A percentile compares a stretch with the other conserved stretches of the same genome.
Evolutionary conservation across 1,284 basidiomycete species (phyloP).

Genomic region (Trichosporon coremiiforme): DNA sequence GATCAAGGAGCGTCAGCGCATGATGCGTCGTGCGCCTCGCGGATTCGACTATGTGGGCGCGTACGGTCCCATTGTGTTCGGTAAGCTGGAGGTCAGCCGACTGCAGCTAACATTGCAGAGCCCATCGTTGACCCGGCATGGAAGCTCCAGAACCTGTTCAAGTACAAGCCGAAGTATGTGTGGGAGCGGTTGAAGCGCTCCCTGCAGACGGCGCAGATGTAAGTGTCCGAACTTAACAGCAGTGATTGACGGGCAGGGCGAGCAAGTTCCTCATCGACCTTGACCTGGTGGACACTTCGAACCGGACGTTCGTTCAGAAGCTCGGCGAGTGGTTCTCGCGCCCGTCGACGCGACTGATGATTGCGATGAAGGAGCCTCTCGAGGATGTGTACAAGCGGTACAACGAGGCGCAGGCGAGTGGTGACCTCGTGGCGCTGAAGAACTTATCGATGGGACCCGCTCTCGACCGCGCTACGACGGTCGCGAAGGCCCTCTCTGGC

Average conservation of each 20-base stretch:
- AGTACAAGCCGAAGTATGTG: not conserved
- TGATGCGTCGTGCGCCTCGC: constrained; percentile 21
- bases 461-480: constrained; percentile 15
- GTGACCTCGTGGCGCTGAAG: not conserved
- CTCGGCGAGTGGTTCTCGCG: not conserved
- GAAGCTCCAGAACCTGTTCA: not conserved
- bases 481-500: not conserved
- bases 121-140: constrained; percentile 24
- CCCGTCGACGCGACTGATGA: not conserved
- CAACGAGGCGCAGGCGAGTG: constrained; percentile 26
- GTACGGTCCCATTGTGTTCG: constrained; percentile 19
- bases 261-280: not conserved
- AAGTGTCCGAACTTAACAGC: too few relatives aligned
- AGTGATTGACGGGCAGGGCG: not conserved
- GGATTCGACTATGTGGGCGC: constrained; percentile 20
- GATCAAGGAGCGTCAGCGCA: constrained; percentile 23
- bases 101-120: constrained; percentile 22
- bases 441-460: constrained; percentile 10
- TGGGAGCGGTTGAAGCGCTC: not conserved
- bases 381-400: constrained; percentile 23
- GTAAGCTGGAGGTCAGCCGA: not conserved
- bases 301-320: not conserved
- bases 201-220: constrained; percentile 2
- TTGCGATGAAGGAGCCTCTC: not conserved
- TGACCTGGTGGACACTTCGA: not conserved